Evolutionary conservation across 495 filamentous ascomycete genomes (phyloP).

Genomic region (Penicillium ucsense): DNA sequence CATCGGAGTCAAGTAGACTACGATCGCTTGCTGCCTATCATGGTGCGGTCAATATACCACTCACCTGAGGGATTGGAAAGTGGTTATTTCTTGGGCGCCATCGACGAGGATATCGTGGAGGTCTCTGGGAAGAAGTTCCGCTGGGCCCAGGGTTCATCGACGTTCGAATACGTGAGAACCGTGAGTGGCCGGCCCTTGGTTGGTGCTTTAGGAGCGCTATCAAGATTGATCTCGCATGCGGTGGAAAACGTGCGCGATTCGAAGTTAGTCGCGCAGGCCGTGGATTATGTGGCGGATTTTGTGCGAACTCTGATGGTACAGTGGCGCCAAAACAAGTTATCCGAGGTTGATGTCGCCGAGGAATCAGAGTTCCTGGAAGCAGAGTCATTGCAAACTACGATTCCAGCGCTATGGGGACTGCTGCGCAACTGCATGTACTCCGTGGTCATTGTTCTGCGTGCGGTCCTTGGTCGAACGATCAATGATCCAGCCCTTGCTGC

Average conservation of each 20-base stretch:
- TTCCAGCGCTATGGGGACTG: constrained; percentile 71
- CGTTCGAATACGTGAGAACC: constrained; percentile 45
- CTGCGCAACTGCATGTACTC: constrained; percentile 74
- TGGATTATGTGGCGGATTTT: constrained; percentile 68
- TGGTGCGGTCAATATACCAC: constrained; percentile 57
- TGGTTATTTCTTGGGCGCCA: constrained; percentile 69
- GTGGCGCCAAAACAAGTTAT: constrained; percentile 80
- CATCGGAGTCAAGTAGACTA: constrained; percentile 55
- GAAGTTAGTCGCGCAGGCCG: constrained; percentile 48
- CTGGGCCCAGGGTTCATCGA: constrained; percentile 57
- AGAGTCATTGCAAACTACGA: constrained; percentile 58
- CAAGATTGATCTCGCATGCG: constrained; percentile 64
- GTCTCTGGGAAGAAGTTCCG: constrained; percentile 52
- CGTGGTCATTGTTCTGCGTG: constrained; percentile 63
- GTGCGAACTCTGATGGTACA: constrained; percentile 60
- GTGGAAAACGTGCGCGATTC: constrained; percentile 56
- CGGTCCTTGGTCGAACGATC: constrained; percentile 59
- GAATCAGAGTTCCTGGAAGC: constrained; percentile 58
- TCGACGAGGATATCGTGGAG: constrained; percentile 66
- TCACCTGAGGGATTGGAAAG: constrained; percentile 69
- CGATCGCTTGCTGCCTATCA: constrained; percentile 61
- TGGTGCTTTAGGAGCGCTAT: constrained; percentile 66
- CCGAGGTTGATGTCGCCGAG: constrained; percentile 69
- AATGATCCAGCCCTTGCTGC: constrained; percentile 44
- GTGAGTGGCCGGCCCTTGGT: constrained; percentile 61